Percentiles rank a stretch among this genome's conserved stretches.
These are phyloP conservation scores for Xylariaceae sp. DNA, from an alignment of 2,329 filamentous ascomycete genomes.

Conservation along the genomic window DNA sequence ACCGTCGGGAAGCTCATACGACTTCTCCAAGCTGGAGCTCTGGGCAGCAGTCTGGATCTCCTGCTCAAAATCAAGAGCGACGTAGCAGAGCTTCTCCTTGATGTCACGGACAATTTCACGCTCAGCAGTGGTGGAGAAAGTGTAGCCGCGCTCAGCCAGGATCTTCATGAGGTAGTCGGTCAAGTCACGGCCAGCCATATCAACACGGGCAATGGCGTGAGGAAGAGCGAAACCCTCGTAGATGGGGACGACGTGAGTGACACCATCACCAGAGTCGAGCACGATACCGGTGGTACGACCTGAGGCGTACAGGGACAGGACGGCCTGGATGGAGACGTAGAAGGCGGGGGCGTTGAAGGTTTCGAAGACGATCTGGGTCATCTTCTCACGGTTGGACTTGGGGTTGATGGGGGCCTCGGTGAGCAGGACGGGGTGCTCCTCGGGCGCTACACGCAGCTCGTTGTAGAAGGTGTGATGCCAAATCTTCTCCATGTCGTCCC, in stretches of 20 bases:
- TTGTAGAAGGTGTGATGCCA: constrained; percentile 99
- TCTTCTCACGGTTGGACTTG: constrained; percentile 99
- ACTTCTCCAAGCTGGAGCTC: constrained; percentile 99
- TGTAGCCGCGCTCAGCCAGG: constrained; percentile 97
- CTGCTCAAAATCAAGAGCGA: constrained; percentile 99
- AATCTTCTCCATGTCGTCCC: constrained; percentile 99
- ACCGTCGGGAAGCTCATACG: constrained; percentile 98
- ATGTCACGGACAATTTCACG: constrained; percentile 99
- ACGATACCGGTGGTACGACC: constrained; percentile 99
- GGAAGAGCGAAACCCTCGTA: constrained; percentile 99
- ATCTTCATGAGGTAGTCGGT: constrained; percentile 99
- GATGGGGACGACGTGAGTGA: constrained; percentile 99
- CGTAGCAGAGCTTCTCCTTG: constrained; percentile 99
- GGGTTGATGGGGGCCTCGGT: constrained; percentile 99
- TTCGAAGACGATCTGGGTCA: constrained; percentile 99
- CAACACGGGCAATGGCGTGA: constrained; percentile 99
- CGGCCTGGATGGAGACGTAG: constrained; percentile 99
- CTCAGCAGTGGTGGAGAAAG: constrained; percentile 99
- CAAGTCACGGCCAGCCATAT: constrained; percentile 99
- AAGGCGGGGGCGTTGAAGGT: constrained; percentile 99
- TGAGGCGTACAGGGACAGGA: constrained; percentile 98
- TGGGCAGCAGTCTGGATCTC: constrained; percentile 99
- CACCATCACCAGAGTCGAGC: constrained; percentile 99
- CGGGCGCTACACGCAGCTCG: constrained; percentile 98
- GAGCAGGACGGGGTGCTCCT: constrained; percentile 99